Evolutionary conservation across 208 protist species (phyloP), one percentile per base, ranked within the genome.

Genomic region (Leishmania arabica): DNA sequence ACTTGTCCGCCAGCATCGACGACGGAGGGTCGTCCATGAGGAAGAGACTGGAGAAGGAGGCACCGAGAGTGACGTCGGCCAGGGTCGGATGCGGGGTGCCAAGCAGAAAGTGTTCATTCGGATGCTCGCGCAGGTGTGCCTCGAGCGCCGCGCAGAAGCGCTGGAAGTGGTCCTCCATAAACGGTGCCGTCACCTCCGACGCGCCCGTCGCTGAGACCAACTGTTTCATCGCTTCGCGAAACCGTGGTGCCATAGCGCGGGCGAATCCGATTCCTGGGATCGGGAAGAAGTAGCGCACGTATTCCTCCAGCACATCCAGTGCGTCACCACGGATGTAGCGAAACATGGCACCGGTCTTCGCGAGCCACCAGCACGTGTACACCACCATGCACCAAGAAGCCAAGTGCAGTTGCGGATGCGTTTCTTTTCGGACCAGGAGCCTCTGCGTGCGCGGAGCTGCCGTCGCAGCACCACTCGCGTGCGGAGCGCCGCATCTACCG

Each of bases 311-410:
- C 1, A 94, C 84, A 40, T 94, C 91, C 17, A 85, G 56, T 58
- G 83, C 81, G 5, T 95, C 90, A 40, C 92, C 81, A 3, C 76
- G 79, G 13, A 96, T 45, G 87, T 90, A 98, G 49, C 95, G 93
- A 77, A 92, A 98, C 87, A 96, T 91, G 27, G 83, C 88, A 34
- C 91, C 91, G 0, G 86, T 92, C 73, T 93, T 94, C 9, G 85
- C 74, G 2, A 98, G 84, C 93, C 95, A 98, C 95, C 95, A 98
- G 53, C 84, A 93, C 24, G 89, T 53, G 83, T 96, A 98, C 40
- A 97, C 77, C 24, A 96, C 86, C 13, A 90, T 77, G 62, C 86
- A 82, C 92, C 93, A 96, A 64, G 75, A 86, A 51, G 86, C 89
- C 31, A 96, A 80, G 77, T 97, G 92, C 21, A 96, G 81, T 42